Evolutionary conservation across 441 rosid species (phyloP).

Genomic region (Adansonia rubrostipa): DNA sequence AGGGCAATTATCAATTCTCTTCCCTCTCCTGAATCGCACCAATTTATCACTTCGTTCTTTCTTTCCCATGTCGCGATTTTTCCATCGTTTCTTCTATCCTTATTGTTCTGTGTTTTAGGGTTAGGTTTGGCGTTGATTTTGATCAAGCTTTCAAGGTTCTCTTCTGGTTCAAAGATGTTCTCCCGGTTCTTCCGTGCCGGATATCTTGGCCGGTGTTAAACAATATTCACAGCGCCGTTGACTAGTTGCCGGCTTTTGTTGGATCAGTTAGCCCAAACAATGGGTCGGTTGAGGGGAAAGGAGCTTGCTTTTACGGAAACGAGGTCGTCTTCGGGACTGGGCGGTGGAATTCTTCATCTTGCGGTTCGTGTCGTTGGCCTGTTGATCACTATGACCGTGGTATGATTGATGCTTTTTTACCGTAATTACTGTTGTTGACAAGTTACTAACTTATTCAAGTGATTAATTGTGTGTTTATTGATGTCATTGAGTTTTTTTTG

Average conservation of each 20-base stretch:
- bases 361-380: slow-evolving; percentile 43
- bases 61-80: slow-evolving; percentile 44
- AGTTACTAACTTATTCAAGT: neutral
- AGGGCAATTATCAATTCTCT: neutral
- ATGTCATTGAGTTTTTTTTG: neutral
- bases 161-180: slow-evolving; percentile 71
- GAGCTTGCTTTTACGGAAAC: slow-evolving; percentile 87
- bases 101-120: slow-evolving; percentile 46
- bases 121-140: slow-evolving; percentile 45
- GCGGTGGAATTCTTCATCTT: slow-evolving; percentile 82
- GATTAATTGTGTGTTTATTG: neutral
- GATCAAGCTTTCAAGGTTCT: slow-evolving; percentile 63
- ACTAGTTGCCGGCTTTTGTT: slow-evolving; percentile 75
- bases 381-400: neutral
- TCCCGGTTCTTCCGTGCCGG: slow-evolving; percentile 82
- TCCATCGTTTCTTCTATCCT: slow-evolving; percentile 25
- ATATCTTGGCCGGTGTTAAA: slow-evolving; percentile 91
- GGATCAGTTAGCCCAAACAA: slow-evolving; percentile 72
- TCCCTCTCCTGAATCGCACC: neutral
- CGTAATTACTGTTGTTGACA: neutral
- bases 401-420: neutral
- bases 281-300: slow-evolving; percentile 74
- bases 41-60: neutral
- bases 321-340: slow-evolving; percentile 63
- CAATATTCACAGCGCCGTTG: slow-evolving; percentile 76